Percentiles rank a stretch among this genome's conserved stretches.
These are phyloP conservation scores for Heliamphora exappendiculata DNA, from an alignment of 148 eudicot genomes.

Conservation along the genomic window DNA sequence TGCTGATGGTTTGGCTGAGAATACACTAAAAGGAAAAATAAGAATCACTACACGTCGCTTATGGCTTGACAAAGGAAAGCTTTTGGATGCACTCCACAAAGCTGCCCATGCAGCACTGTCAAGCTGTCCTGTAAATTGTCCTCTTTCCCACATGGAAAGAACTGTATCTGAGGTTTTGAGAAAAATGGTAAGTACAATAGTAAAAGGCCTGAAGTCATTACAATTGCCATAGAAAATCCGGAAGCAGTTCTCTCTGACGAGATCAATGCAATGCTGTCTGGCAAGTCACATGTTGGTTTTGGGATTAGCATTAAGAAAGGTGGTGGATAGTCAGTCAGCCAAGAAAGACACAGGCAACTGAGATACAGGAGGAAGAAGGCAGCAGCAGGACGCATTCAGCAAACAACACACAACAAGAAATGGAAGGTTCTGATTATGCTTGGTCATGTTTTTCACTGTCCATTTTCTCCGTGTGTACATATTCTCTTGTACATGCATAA, in stretches of 20 bases:
- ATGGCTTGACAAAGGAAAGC: constrained; percentile 98
- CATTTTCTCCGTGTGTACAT: not conserved
- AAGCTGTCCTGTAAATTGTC: constrained; percentile 78
- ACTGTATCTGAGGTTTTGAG: constrained; percentile 81
- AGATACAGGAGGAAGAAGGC: constrained; percentile 29
- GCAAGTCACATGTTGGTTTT: constrained; percentile 39
- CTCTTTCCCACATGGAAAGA: constrained; percentile 86
- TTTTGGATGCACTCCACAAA: constrained; percentile 89
- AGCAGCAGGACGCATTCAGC: constrained; percentile 13
- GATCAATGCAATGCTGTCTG: constrained; percentile 60
- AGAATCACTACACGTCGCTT: constrained; percentile 95
- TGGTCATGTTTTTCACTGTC: not conserved
- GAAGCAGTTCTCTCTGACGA: constrained; percentile 70
- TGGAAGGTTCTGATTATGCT: constrained; percentile 28
- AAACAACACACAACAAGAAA: constrained; percentile 24
- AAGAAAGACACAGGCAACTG: constrained; percentile 28
- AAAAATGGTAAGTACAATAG: constrained; percentile 94
- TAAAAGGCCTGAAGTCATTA: constrained; percentile 90
- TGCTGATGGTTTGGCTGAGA: constrained; percentile 34
- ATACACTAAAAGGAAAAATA: constrained; percentile 69
- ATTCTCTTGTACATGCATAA: not conserved
- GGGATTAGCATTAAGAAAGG: constrained; percentile 42
- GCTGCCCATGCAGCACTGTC: constrained; percentile 89
- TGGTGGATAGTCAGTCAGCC: constrained; percentile 33
- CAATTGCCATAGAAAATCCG: constrained; percentile 79